Evolutionary conservation across 2,329 filamentous ascomycete genomes (phyloP).

Genomic region (Alternaria metachromatica): DNA sequence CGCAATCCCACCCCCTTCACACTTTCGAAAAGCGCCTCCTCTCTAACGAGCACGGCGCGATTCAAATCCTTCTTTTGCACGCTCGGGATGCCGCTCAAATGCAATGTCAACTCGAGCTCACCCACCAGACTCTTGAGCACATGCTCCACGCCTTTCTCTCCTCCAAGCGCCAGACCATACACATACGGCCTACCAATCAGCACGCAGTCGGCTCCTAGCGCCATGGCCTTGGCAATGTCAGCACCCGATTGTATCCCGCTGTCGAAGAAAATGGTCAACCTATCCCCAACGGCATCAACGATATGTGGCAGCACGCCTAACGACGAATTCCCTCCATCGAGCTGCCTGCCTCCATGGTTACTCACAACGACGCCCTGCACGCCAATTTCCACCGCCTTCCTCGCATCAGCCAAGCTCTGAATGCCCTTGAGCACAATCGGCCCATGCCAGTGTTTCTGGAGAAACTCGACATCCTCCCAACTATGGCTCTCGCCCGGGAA

Average conservation of each 20-base stretch:
- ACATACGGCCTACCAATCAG: slow-evolving; percentile 54
- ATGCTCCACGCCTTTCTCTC: slow-evolving; percentile 60
- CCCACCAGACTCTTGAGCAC: slow-evolving; percentile 30
- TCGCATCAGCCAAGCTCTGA: slow-evolving; percentile 59
- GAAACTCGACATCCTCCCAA: slow-evolving; percentile 67
- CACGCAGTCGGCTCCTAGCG: slow-evolving; percentile 53
- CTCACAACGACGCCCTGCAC: slow-evolving; percentile 59
- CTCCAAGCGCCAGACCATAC: slow-evolving; percentile 64
- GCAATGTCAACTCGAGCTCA: slow-evolving; percentile 34
- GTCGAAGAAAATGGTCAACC: slow-evolving; percentile 56
- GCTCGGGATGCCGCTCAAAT: slow-evolving; percentile 31
- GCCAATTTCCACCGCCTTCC: slow-evolving; percentile 52
- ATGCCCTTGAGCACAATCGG: slow-evolving; percentile 70
- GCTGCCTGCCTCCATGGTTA: slow-evolving; percentile 62
- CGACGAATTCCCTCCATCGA: slow-evolving; percentile 59
- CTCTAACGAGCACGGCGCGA: slow-evolving; percentile 25
- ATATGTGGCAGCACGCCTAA: slow-evolving; percentile 65
- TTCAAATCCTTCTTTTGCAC: slow-evolving; percentile 28
- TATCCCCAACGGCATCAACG: slow-evolving; percentile 53
- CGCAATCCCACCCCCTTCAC: slow-evolving; percentile 24
- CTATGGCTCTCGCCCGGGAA: slow-evolving; percentile 58
- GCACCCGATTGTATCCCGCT: slow-evolving; percentile 58
- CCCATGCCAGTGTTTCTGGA: slow-evolving; percentile 67
- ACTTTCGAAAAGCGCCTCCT: slow-evolving; percentile 28
- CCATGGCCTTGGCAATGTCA: slow-evolving; percentile 60